Conservation (phyloP, 2,329 filamentous ascomycete genomes). For the Thielaviopsis ethacetica region DNA sequence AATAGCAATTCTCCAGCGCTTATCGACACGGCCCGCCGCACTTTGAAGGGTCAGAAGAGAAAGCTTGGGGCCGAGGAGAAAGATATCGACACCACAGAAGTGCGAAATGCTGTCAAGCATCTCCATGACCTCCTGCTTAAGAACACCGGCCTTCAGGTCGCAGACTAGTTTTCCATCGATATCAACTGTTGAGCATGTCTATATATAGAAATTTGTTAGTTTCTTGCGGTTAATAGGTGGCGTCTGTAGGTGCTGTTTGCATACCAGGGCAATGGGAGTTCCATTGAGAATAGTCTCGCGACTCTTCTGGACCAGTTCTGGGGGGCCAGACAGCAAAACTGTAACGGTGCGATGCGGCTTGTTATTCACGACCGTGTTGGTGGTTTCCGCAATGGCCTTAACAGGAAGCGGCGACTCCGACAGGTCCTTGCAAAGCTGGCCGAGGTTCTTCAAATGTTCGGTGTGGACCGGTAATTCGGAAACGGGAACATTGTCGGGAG, state of each 20-base stretch:
- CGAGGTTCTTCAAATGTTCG: constrained; percentile 67
- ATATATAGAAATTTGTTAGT: constrained; percentile 16
- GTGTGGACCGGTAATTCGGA: constrained; percentile 86
- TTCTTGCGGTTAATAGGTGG: background rate
- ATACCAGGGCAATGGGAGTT: constrained; percentile 81
- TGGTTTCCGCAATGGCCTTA: constrained; percentile 62
- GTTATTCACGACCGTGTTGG: constrained; percentile 58
- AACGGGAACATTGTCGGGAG: constrained; percentile 66
- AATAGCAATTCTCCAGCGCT: constrained; percentile 81
- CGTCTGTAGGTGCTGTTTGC: constrained; percentile 20
- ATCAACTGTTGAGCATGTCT: constrained; percentile 89
- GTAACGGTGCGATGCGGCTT: constrained; percentile 61
- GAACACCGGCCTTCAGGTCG: constrained; percentile 47
- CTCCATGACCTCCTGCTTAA: constrained; percentile 62
- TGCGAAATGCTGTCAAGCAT: constrained; percentile 75
- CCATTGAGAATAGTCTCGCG: constrained; percentile 80
- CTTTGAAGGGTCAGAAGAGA: constrained; percentile 59
- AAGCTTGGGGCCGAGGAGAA: constrained; percentile 80
- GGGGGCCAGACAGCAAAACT: constrained; percentile 76
- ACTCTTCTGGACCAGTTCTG: constrained; percentile 78
- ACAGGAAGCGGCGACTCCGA: constrained; percentile 54
- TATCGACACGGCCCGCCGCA: constrained; percentile 71
- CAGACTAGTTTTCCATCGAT: constrained; percentile 83
- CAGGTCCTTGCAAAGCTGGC: constrained; percentile 66
- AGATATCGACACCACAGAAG: constrained; percentile 91